phyloP scores from a whole-genome alignment of 2,329 filamentous ascomycete genomes.

The Diplocarpon mali region DNA sequence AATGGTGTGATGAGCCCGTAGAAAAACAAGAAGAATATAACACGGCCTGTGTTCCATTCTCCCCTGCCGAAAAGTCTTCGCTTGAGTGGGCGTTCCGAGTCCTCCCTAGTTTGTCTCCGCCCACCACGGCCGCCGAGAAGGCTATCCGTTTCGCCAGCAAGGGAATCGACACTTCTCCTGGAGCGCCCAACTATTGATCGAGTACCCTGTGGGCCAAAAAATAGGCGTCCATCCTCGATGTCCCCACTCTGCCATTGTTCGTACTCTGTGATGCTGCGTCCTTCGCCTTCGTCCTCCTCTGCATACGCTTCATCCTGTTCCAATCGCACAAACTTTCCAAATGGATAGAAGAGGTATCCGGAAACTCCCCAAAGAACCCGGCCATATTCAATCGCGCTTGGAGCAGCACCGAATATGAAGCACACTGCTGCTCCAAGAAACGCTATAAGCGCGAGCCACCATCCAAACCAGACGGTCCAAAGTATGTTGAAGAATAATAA shows the following conservation, averaged over 20 bases:
- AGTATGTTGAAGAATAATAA: slow-evolving; percentile 78
- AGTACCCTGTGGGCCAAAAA: slow-evolving; percentile 71
- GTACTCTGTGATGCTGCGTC: slow-evolving; percentile 94
- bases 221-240: slow-evolving; percentile 86
- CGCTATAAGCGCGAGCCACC: slow-evolving; percentile 81
- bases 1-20: slow-evolving; percentile 84
- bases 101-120: slow-evolving; percentile 35
- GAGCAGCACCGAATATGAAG: slow-evolving; percentile 65
- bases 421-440: slow-evolving; percentile 66
- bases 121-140: slow-evolving; percentile 64
- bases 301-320: slow-evolving; percentile 90
- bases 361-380: slow-evolving; percentile 74
- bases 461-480: slow-evolving; percentile 88
- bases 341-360: slow-evolving; percentile 86
- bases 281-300: slow-evolving; percentile 90
- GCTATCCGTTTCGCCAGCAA: slow-evolving; percentile 75
- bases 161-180: slow-evolving; percentile 79
- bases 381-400: slow-evolving; percentile 78
- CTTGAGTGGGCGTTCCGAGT: slow-evolving; percentile 46
- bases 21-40: slow-evolving; percentile 95
- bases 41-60: slow-evolving; percentile 87
- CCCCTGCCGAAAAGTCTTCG: slow-evolving; percentile 86
- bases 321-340: slow-evolving; percentile 89
- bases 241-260: slow-evolving; percentile 99
- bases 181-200: slow-evolving; percentile 78